These are phyloP conservation scores for Xylaria sp. DNA, from an alignment of 2,329 filamentous ascomycete species.

Conservation along the genomic window DNA sequence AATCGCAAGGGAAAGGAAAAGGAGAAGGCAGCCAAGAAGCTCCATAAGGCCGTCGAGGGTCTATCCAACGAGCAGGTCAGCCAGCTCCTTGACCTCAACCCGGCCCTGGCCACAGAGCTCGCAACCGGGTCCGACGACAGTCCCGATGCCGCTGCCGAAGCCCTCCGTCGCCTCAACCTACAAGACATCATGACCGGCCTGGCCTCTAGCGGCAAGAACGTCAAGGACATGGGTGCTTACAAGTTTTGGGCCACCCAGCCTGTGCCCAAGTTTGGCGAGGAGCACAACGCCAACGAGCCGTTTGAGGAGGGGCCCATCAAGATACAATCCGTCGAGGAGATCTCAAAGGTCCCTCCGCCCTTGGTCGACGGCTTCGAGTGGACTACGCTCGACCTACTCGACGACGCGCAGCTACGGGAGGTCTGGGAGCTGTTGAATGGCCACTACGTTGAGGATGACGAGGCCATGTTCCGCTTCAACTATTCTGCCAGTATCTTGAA, in stretches of 20 bases:
- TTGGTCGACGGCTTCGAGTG: slow-evolving; percentile 91
- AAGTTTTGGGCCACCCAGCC: slow-evolving; percentile 99
- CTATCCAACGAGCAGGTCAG: slow-evolving; percentile 68
- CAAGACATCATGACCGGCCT: slow-evolving; percentile 79
- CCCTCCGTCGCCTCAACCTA: slow-evolving; percentile 72
- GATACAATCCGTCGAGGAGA: slow-evolving; percentile 79
- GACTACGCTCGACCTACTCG: slow-evolving; percentile 87
- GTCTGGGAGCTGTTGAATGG: slow-evolving; percentile 90
- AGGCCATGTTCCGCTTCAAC: slow-evolving; percentile 97
- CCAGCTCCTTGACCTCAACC: slow-evolving; percentile 77
- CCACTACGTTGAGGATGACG: slow-evolving; percentile 97
- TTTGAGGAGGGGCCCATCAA: slow-evolving; percentile 85
- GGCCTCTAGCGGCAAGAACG: slow-evolving; percentile 84
- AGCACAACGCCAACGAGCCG: slow-evolving; percentile 60
- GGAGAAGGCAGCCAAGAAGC: slow-evolving; percentile 64
- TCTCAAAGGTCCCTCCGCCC: slow-evolving; percentile 79
- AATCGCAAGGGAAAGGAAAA: slow-evolving; percentile 62
- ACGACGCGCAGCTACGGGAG: slow-evolving; percentile 83
- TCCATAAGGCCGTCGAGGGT: slow-evolving; percentile 61
- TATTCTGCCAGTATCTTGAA: slow-evolving; percentile 90
- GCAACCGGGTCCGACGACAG: slow-evolving; percentile 51
- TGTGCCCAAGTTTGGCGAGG: slow-evolving; percentile 82
- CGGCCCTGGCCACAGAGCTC: slow-evolving; percentile 73
- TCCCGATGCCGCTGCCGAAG: slow-evolving; percentile 56
- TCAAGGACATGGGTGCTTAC: slow-evolving; percentile 96